Conservation (phyloP, 305 asterid species). For the Fraxinus sp. region DNA sequence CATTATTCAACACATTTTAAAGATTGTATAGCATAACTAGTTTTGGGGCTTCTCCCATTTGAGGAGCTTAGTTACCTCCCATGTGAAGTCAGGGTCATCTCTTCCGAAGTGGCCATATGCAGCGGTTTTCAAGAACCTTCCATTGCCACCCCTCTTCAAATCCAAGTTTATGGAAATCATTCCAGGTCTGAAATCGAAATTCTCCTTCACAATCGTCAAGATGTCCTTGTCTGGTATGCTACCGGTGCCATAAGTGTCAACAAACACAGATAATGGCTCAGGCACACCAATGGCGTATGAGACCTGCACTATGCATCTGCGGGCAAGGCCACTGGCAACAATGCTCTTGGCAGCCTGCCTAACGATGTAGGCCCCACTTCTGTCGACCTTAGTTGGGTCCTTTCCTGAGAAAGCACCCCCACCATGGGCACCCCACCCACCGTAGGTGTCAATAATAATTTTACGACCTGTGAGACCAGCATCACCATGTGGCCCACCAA, state of each 20-base stretch:
- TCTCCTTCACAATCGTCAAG: constrained; percentile 42
- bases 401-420: constrained; percentile 58
- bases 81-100: constrained; percentile 45
- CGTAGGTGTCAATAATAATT: constrained; percentile 49
- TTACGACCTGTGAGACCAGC: constrained; percentile 58
- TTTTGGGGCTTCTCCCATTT: constrained; percentile 45
- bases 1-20: background rate
- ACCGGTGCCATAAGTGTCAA: constrained; percentile 48
- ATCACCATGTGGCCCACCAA: constrained; percentile 60
- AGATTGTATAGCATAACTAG: background rate
- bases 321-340: constrained; percentile 46
- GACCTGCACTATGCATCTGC: constrained; percentile 49
- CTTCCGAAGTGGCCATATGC: constrained; percentile 55
- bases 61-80: constrained; percentile 50
- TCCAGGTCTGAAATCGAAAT: constrained; percentile 48
- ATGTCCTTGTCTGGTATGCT: constrained; percentile 50
- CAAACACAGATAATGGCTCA: constrained; percentile 49
- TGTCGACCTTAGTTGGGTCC: constrained; percentile 55
- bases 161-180: constrained; percentile 50
- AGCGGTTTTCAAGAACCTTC: constrained; percentile 50
- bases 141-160: constrained; percentile 49
- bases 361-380: constrained; percentile 51
- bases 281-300: constrained; percentile 58
- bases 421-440: constrained; percentile 60
- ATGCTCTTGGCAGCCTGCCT: constrained; percentile 53